phyloP scores from a whole-genome alignment of 768 basidiomycete species.

The Heimioporus sp. region DNA sequence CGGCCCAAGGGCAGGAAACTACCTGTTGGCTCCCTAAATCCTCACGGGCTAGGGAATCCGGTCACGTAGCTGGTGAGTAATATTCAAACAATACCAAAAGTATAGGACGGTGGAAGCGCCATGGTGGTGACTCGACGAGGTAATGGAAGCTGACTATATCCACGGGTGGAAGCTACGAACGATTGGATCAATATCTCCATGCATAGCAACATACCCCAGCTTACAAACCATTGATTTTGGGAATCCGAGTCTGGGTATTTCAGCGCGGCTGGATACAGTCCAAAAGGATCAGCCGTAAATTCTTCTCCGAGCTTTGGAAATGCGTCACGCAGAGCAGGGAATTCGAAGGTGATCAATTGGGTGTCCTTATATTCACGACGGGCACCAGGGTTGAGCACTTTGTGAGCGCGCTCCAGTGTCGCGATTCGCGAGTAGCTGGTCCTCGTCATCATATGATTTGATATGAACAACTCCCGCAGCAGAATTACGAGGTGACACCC shows the following conservation, averaged over 20 bases:
- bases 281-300: slow-evolving; percentile 8
- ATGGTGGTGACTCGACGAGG: slow-evolving; percentile 20
- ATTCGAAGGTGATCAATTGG: slow-evolving; percentile 5
- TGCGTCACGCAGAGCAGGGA: slow-evolving; percentile 19
- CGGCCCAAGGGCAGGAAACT: too few species aligned
- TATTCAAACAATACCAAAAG: slow-evolving; percentile 22
- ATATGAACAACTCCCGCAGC: slow-evolving; percentile 17
- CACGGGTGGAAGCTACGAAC: background rate
- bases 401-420: slow-evolving; percentile 7
- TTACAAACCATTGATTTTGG: slow-evolving; percentile 32
- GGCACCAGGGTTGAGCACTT: slow-evolving; percentile 10
- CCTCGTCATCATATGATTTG: slow-evolving; percentile 16
- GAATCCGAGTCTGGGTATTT: slow-evolving; percentile 10
- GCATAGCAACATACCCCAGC: slow-evolving; percentile 28
- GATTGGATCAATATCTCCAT: background rate
- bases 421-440: slow-evolving; percentile 18
- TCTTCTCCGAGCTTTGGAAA: slow-evolving; percentile 39
- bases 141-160: background rate
- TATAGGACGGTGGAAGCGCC: slow-evolving; percentile 28
- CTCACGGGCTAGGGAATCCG: too few species aligned
- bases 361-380: background rate
- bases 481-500: slow-evolving; percentile 22
- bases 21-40: too few species aligned
- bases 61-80: too few species aligned
- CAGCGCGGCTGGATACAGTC: slow-evolving; percentile 3